Conservation (phyloP, 2,329 filamentous ascomycete species). For the Aspergillus unguis region DNA sequence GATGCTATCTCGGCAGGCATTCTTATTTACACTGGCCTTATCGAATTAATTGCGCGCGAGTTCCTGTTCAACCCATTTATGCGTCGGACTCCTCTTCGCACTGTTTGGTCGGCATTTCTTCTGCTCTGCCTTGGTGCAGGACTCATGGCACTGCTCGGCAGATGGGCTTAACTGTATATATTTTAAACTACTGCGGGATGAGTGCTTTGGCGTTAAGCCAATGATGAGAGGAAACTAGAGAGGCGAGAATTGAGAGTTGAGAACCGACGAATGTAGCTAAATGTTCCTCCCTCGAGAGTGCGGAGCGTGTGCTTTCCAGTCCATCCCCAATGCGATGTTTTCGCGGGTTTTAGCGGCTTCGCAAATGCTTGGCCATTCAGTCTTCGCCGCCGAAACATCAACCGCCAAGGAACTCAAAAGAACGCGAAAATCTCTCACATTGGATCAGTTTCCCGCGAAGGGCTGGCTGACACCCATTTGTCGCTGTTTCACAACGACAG, state of each 20-base stretch:
- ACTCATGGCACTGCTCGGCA: constrained; percentile 78
- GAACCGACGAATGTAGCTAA: neutral
- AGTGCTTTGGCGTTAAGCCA: neutral
- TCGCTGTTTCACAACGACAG: neutral
- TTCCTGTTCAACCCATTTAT: constrained; percentile 93
- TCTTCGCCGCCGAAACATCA: neutral
- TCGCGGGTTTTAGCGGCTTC: neutral
- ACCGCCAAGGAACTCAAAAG: constrained; percentile 2
- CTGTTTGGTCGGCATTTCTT: constrained; percentile 59
- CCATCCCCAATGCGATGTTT: constrained; percentile 2
- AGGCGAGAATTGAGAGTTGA: neutral
- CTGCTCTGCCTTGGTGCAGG: constrained; percentile 70
- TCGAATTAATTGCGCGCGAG: constrained; percentile 91
- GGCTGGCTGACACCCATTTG: neutral
- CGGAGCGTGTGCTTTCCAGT: neutral
- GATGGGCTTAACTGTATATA: constrained; percentile 65
- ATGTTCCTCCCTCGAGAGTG: neutral
- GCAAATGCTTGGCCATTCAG: constrained; percentile 1
- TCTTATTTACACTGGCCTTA: constrained; percentile 85
- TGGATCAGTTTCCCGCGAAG: neutral
- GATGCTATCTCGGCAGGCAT: constrained; percentile 87
- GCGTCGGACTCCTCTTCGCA: constrained; percentile 67
- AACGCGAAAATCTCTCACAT: constrained; percentile 1
- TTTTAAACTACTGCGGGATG: neutral
- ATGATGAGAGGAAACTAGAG: neutral